Evolutionary conservation across 2,329 filamentous ascomycete genomes (phyloP).

Genomic region (Curvularia hawaiiensis): DNA sequence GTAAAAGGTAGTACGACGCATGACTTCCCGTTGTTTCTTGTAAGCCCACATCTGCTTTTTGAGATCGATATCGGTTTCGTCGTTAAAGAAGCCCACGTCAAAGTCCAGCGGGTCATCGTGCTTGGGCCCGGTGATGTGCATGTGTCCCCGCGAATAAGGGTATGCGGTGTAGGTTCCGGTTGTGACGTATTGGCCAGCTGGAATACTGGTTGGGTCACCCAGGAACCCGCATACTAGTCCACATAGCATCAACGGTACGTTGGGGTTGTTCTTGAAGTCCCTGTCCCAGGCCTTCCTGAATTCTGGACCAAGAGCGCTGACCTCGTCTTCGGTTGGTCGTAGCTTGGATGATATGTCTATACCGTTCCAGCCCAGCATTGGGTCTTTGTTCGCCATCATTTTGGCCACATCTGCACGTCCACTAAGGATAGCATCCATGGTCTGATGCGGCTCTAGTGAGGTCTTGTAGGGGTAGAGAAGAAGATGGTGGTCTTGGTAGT

Average conservation of each 20-base stretch:
- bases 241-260: conserved; percentile 58
- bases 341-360: conserved; percentile 63
- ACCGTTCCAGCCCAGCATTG: conserved; percentile 62
- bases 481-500: conserved; percentile 67
- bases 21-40: conserved; percentile 67
- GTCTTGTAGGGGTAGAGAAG: conserved; percentile 60
- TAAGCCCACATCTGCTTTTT: conserved; percentile 67
- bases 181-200: conserved; percentile 58
- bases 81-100: conserved; percentile 61
- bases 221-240: conserved; percentile 44
- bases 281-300: conserved; percentile 62
- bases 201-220: conserved; percentile 35
- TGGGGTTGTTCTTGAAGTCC: conserved; percentile 56
- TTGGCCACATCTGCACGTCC: conserved; percentile 55
- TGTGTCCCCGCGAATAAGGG: conserved; percentile 64
- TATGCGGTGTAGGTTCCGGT: conserved; percentile 62
- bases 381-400: conserved; percentile 55
- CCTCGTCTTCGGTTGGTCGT: conserved; percentile 59
- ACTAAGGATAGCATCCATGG: conserved; percentile 59
- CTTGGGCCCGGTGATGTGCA: conserved; percentile 62
- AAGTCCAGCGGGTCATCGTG: conserved; percentile 59
- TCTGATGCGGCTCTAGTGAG: conserved; percentile 53
- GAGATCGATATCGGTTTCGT: conserved; percentile 62
- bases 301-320: conserved; percentile 57
- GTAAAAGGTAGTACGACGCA: conserved; percentile 60